Percentiles rank a stretch among this genome's conserved stretches.
Evolutionary conservation across 495 filamentous ascomycete genomes (phyloP).

Genomic region (Penicillium chermesinum): DNA sequence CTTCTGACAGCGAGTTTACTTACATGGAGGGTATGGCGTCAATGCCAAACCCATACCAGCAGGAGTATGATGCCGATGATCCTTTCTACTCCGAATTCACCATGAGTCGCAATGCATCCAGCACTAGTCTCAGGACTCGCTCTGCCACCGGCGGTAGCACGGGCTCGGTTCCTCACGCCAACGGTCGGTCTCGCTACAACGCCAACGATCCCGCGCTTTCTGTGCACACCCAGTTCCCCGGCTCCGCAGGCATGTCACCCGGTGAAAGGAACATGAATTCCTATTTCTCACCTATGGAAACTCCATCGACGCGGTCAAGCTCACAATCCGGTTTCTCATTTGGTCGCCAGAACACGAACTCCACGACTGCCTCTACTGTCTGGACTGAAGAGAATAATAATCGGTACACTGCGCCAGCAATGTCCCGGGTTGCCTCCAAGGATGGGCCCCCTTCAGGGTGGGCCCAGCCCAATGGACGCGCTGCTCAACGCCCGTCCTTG

Average conservation of each 20-base stretch:
- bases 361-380: constrained; percentile 50
- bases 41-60: constrained; percentile 73
- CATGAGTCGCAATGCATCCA: constrained; percentile 75
- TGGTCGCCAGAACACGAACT: constrained; percentile 57
- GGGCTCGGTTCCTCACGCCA: constrained; percentile 36
- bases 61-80: constrained; percentile 77
- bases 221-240: constrained; percentile 64
- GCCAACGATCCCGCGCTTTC: constrained; percentile 59
- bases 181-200: constrained; percentile 61
- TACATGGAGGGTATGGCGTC: constrained; percentile 65
- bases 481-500: constrained; percentile 72
- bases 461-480: constrained; percentile 55
- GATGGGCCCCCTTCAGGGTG: constrained; percentile 65
- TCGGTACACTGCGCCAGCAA: constrained; percentile 81
- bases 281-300: constrained; percentile 90
- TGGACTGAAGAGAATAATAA: constrained; percentile 62
- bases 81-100: constrained; percentile 46
- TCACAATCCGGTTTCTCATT: constrained; percentile 73
- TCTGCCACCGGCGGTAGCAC: constrained; percentile 73
- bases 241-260: constrained; percentile 44
- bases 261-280: constrained; percentile 58
- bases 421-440: constrained; percentile 70
- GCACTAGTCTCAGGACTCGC: constrained; percentile 70
- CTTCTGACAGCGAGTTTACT: constrained; percentile 69
- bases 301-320: constrained; percentile 80